These are phyloP conservation scores for Entomortierella parvispora DNA, from an alignment of 192 early-diverging fungal genomes.

Conservation along the genomic window DNA sequence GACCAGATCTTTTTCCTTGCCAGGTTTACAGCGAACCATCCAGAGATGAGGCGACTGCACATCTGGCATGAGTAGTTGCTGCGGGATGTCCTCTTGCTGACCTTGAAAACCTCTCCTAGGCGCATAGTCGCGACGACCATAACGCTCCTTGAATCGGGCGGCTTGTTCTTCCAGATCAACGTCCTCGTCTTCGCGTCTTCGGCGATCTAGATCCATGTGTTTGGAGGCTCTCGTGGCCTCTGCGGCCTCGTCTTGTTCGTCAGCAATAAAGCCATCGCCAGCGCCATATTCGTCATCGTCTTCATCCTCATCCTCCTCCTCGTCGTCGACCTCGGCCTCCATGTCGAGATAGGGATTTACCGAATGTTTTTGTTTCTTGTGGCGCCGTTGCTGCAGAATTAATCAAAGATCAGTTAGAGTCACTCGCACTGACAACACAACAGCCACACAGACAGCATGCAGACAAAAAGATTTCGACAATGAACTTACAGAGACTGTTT, in stretches of 20 bases:
- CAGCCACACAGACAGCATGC: not conserved
- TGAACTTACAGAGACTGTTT: constrained; percentile 51
- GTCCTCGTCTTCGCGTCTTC: constrained; percentile 73
- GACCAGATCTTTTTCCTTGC: constrained; percentile 91
- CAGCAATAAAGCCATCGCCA: constrained; percentile 78
- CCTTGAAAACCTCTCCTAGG: constrained; percentile 55
- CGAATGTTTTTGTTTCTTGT: constrained; percentile 58
- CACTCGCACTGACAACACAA: too few species aligned
- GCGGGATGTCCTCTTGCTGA: constrained; percentile 74
- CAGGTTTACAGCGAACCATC: constrained; percentile 86
- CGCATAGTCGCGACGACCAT: constrained; percentile 69
- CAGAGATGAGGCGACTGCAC: constrained; percentile 92
- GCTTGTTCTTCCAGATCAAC: constrained; percentile 89
- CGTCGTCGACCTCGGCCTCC: constrained; percentile 78
- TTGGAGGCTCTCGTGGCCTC: constrained; percentile 69
- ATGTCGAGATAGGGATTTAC: constrained; percentile 67
- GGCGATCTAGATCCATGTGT: constrained; percentile 78
- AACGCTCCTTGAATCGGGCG: constrained; percentile 73
- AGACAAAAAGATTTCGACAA: not conserved
- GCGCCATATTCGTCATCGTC: constrained; percentile 69
- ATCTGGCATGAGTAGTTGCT: constrained; percentile 82
- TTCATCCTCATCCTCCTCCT: constrained; percentile 75
- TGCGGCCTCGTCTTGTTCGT: constrained; percentile 72
- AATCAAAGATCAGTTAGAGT: not conserved
- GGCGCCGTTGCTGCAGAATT: constrained; percentile 13